Base-by-base conservation (phyloP, 306 rosid species). In the Malus sieversii region DNA sequence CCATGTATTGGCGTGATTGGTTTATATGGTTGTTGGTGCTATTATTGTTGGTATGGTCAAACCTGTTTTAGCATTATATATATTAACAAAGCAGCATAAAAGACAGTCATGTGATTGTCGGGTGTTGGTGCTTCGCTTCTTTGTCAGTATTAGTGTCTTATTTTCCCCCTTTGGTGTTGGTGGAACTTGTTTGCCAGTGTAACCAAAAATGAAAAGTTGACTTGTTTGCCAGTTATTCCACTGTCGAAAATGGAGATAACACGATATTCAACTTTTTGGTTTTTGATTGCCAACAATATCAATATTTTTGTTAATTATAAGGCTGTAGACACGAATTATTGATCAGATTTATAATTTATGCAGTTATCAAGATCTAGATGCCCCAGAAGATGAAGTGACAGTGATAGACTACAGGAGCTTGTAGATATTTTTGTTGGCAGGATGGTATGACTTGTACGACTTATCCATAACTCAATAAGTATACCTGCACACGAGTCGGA, bases 301-400 rank as follows among this genome's bases (percentile, higher is more conserved):
- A 7, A 35, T 75, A 33, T 22, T 60, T 10, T 35, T 46, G 59
- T 45, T 27, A 9, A 35, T 76, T 14, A 8, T 57, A 4, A 57
- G 15, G 64, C 16, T 16, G 44, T 29, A 33, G 66, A 57, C 48
- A 22, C 1, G 29, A 75, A 51, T 66, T 22, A 16, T 20, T 46
- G 33, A 63, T 29, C 10, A 6, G 25, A 25, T 30, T 53, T 10
- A 71, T 40, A 27, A 60, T 59, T 80, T 79, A 74, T 73, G 85
- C 95, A 95, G 98, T 80, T 95, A 95, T 82, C 97, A 92, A 89
- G 98, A 95, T 79, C 84, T 95, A 78, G 98, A 95, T 80, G 98
- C 96, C 15, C 98, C 97, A 0, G 98, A 95, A 38, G 98, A 95
- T 63, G 98, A 95, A 83, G 97, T 95, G 75, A 92, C 98, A 3